Evolutionary conservation across 2,329 filamentous ascomycete species (phyloP).

Genomic region (Sarocladium kiliense): DNA sequence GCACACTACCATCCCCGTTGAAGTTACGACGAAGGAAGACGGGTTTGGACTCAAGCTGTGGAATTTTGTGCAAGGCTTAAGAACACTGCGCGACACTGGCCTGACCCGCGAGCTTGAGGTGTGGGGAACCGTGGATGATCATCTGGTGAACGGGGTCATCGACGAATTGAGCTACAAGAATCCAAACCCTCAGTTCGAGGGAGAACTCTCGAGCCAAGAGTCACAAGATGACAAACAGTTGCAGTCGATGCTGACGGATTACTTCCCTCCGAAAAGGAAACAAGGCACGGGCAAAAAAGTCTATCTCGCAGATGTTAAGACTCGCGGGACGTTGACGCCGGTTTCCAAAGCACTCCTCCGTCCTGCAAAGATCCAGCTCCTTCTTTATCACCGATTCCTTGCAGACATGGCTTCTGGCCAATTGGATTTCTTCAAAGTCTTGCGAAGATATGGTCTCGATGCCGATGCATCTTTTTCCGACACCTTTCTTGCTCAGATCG

Average conservation of each 20-base stretch:
- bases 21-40: conserved; percentile 72
- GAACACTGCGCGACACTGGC: conserved; percentile 65
- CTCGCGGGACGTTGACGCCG: conserved; percentile 62
- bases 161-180: conserved; percentile 77
- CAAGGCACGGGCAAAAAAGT: conserved; percentile 23
- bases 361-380: conserved; percentile 79
- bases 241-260: conserved; percentile 37
- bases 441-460: conserved; percentile 67
- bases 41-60: conserved; percentile 76
- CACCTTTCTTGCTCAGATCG: conserved; percentile 70
- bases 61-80: conserved; percentile 85
- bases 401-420: conserved; percentile 65
- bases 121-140: conserved; percentile 78
- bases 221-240: conserved; percentile 10
- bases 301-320: conserved; percentile 91
- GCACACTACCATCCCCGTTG: conserved; percentile 69
- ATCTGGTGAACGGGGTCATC: conserved; percentile 84
- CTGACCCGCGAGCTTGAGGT: conserved; percentile 73
- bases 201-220: conserved; percentile 40
- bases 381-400: conserved; percentile 85
- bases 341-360: conserved; percentile 61
- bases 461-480: conserved; percentile 67
- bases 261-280: conserved; percentile 24
- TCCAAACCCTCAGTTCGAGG: conserved; percentile 67
- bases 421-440: conserved; percentile 64